phyloP scores from a whole-genome alignment of 1,139 yeast genomes.

The Yamadazyma atmosphaerica region DNA sequence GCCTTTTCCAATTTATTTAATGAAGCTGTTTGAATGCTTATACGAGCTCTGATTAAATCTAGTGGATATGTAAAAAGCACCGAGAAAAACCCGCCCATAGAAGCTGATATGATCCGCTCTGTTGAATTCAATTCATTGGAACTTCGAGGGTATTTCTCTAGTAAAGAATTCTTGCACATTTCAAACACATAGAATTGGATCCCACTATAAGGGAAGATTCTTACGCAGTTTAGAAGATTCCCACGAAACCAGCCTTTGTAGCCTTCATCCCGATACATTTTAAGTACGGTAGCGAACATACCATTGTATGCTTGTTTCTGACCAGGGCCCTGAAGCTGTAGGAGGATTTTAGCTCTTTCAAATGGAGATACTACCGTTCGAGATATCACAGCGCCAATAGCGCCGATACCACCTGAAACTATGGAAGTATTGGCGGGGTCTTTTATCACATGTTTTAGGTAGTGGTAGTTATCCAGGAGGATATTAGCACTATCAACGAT shows the following conservation, averaged over 20 bases:
- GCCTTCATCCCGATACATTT: conserved; percentile 90
- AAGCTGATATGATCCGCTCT: conserved; percentile 75
- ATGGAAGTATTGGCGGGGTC: conserved; percentile 63
- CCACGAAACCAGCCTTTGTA: conserved; percentile 87
- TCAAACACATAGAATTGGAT: conserved; percentile 91
- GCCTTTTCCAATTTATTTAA: conserved; percentile 52
- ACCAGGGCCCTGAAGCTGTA: conserved; percentile 86
- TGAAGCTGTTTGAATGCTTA: conserved; percentile 87
- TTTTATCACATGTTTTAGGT: conserved; percentile 34
- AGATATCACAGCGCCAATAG: conserved; percentile 69
- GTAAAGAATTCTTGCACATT: conserved; percentile 53
- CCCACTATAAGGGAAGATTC: conserved; percentile 93
- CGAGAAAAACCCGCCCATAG: conserved; percentile 76
- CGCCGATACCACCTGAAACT: conserved; percentile 58
- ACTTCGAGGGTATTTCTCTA: conserved; percentile 25
- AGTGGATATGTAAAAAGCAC: conserved; percentile 88
- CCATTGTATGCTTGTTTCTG: conserved; percentile 64
- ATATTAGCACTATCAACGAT: conserved; percentile 2
- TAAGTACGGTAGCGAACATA: conserved; percentile 68
- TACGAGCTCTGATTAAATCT: conserved; percentile 86
- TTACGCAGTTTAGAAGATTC: conserved; percentile 81
- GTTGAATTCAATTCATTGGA: conserved; percentile 38
- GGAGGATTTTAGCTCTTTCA: conserved; percentile 88
- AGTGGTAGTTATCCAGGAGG: neutral
- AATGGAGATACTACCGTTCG: conserved; percentile 94